Conservation (phyloP, 2,329 filamentous ascomycete species). For the Talaromyces sp. region DNA sequence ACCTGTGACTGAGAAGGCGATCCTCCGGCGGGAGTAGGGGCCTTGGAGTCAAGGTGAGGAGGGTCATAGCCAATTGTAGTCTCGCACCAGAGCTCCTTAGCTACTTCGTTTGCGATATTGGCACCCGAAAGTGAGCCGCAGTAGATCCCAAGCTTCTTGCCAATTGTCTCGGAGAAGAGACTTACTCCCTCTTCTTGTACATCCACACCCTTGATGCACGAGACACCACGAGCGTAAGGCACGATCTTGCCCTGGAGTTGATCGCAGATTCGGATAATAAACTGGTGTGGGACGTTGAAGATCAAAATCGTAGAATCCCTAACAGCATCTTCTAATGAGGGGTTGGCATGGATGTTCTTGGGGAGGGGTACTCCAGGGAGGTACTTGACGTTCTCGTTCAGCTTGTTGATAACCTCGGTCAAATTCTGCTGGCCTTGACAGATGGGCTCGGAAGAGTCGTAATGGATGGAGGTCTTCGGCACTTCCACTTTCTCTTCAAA, state of each 20-base stretch:
- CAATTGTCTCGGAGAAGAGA: constrained; percentile 93
- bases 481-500: constrained; percentile 85
- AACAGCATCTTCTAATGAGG: constrained; percentile 61
- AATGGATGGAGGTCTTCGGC: constrained; percentile 65
- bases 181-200: constrained; percentile 80
- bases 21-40: constrained; percentile 54
- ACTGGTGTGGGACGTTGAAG: constrained; percentile 91
- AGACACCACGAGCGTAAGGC: constrained; percentile 87
- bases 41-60: constrained; percentile 77
- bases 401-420: constrained; percentile 80
- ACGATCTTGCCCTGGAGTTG: constrained; percentile 82
- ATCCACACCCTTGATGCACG: constrained; percentile 96
- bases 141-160: constrained; percentile 86
- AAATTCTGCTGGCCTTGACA: constrained; percentile 74
- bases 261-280: constrained; percentile 81
- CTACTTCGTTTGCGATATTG: constrained; percentile 94
- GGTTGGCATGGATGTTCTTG: constrained; percentile 53
- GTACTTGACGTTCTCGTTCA: constrained; percentile 98
- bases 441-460: constrained; percentile 71
- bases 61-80: constrained; percentile 96
- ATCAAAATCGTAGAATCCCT: constrained; percentile 80
- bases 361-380: constrained; percentile 83
- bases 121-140: constrained; percentile 92
- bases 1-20: constrained; percentile 50
- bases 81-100: constrained; percentile 92